Percentiles rank a stretch among this genome's conserved stretches.
These are phyloP conservation scores for Pseudotsuga menziesii DNA, from an alignment of 75 land plant species.

Conservation along the genomic window DNA sequence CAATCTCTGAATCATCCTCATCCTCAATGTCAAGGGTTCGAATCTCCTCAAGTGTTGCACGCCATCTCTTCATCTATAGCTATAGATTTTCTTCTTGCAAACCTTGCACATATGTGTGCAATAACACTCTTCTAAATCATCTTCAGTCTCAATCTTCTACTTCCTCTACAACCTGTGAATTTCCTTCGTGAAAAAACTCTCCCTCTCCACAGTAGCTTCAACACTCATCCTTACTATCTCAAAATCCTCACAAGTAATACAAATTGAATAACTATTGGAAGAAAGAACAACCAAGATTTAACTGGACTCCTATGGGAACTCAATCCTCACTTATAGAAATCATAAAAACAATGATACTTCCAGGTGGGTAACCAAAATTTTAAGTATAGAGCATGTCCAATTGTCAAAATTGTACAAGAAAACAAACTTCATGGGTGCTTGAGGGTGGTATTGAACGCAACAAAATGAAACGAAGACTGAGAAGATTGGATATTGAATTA, in stretches of 20 bases:
- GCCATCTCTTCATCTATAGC: conserved; percentile 3
- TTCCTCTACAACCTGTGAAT: neutral
- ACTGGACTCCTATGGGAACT: neutral
- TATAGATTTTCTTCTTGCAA: conserved; percentile 9
- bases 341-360: neutral
- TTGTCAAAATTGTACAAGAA: neutral
- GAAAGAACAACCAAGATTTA: neutral
- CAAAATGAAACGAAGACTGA: neutral
- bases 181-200: neutral
- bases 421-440: too few relatives aligned
- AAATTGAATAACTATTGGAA: neutral
- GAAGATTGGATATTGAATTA: neutral
- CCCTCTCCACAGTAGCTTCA: neutral
- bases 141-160: neutral
- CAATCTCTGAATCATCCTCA: conserved; percentile 4
- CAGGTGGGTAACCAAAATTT: neutral
- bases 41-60: conserved; percentile 3
- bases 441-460: neutral
- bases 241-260: neutral
- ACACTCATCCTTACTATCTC: neutral
- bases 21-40: neutral
- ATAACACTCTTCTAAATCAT: conserved; percentile 5
- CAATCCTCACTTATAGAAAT: neutral
- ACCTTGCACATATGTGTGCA: conserved; percentile 17
- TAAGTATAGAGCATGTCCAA: neutral